Percentiles rank a stretch among this genome's conserved stretches.
These are phyloP conservation scores for Wickerhamomyces hampshirensis DNA, from an alignment of 805 yeast genomes.

Conservation along the genomic window DNA sequence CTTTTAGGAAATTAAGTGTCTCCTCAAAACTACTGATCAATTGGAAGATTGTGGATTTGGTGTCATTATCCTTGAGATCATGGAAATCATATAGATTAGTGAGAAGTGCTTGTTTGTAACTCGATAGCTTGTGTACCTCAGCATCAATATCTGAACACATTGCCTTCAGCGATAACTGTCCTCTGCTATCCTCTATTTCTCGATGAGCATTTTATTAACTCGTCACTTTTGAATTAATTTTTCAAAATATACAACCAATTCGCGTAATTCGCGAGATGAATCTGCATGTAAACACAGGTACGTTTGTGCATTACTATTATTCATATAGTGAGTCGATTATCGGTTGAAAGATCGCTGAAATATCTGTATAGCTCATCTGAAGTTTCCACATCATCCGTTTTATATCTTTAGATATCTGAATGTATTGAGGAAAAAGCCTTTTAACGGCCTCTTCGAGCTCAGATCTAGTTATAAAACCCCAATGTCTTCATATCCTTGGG, in stretches of 20 bases:
- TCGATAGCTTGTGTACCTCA: constrained; percentile 5
- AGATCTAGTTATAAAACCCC: neutral
- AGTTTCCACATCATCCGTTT: no score
- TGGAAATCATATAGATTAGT: constrained; percentile 6
- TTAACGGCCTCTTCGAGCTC: neutral
- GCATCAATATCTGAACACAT: constrained; percentile 1
- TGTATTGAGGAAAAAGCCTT: no score
- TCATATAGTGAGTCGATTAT: no score
- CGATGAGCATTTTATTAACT: neutral
- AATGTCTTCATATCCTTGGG: constrained; percentile 1
- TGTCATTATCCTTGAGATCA: constrained; percentile 10
- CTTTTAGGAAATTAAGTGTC: constrained; percentile 7
- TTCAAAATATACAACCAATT: no score
- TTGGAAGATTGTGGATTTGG: constrained; percentile 13
- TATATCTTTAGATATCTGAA: no score
- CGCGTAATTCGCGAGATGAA: no score
- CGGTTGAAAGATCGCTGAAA: no score
- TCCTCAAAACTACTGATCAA: constrained; percentile 15
- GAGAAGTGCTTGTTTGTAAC: constrained; percentile 9
- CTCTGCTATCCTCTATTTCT: neutral
- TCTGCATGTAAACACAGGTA: no score
- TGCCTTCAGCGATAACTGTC: no score
- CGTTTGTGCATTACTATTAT: no score
- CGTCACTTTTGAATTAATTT: neutral
- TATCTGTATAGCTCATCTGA: no score